These are phyloP conservation scores for Nicotiana rustica DNA, from an alignment of 305 asterid species.

Conservation along the genomic window DNA sequence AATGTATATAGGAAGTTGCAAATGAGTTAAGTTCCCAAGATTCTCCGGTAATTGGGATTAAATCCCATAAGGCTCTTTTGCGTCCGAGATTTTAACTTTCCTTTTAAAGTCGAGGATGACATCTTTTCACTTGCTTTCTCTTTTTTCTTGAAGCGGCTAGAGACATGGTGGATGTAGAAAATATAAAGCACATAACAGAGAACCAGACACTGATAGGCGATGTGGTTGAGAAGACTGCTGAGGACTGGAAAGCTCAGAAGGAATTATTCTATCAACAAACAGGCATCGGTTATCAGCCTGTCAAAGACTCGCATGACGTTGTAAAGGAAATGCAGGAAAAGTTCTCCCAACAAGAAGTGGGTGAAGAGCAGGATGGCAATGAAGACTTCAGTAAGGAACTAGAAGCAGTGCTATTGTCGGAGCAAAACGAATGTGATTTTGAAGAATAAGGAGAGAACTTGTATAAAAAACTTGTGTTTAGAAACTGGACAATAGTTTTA, in stretches of 20 bases:
- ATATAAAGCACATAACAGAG: constrained; percentile 72
- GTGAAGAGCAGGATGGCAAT: constrained; percentile 39
- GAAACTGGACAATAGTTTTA: background rate
- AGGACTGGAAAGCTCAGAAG: constrained; percentile 71
- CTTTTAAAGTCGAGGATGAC: background rate
- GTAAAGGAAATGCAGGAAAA: constrained; percentile 36
- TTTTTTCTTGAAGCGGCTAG: constrained; percentile 56
- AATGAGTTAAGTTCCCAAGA: background rate
- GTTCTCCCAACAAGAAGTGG: constrained; percentile 26
- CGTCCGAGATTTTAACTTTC: background rate
- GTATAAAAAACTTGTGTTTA: background rate
- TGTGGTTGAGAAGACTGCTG: constrained; percentile 57
- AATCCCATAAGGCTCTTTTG: background rate
- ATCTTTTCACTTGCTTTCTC: background rate
- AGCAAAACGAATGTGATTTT: constrained; percentile 42
- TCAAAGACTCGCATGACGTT: constrained; percentile 25
- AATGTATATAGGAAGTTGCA: background rate
- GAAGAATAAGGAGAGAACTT: constrained; percentile 36
- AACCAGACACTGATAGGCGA: constrained; percentile 66
- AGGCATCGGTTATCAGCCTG: constrained; percentile 38
- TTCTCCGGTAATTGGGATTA: background rate
- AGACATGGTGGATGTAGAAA: constrained; percentile 58
- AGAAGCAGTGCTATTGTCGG: constrained; percentile 53
- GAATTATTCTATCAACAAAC: constrained; percentile 61
- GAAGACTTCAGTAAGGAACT: constrained; percentile 63